Percentiles rank a stretch among this genome's conserved stretches.
Conservation (phyloP, 257 asterid genomes). For the Echites panduratus region DNA sequence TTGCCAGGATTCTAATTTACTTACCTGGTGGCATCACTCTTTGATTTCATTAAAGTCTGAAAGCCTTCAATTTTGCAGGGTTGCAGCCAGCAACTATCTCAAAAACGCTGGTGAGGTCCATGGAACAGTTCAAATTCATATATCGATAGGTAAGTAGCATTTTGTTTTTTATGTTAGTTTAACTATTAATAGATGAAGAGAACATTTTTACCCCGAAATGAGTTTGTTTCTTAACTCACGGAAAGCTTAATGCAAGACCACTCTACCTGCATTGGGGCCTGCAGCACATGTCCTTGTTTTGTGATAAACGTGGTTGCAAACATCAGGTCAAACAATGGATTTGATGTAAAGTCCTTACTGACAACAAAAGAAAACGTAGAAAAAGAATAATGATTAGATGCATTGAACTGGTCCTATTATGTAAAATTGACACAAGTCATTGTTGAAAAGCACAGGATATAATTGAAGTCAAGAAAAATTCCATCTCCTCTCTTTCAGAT, state of each 20-base stretch:
- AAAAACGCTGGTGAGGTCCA: conserved; percentile 61
- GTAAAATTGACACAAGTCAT: background rate
- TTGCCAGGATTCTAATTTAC: background rate
- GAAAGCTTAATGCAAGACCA: background rate
- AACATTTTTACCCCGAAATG: background rate
- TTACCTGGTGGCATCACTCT: background rate
- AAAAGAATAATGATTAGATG: background rate
- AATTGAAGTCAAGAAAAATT: background rate
- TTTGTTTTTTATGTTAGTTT: background rate
- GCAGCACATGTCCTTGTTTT: background rate
- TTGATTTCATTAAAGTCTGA: background rate
- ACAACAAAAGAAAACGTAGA: background rate
- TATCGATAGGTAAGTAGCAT: conserved; percentile 58
- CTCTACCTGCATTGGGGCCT: background rate
- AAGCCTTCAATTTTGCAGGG: conserved; percentile 35
- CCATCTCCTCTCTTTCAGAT: background rate
- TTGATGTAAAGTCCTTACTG: background rate
- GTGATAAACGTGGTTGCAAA: background rate
- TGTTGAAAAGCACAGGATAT: background rate
- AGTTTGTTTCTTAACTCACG: background rate
- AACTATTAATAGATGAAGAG: background rate
- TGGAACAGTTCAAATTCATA: conserved; percentile 65
- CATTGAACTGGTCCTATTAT: background rate
- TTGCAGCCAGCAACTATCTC: conserved; percentile 78
- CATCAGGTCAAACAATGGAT: background rate